Percentiles rank a stretch among this genome's conserved stretches.
Conservation (phyloP, 768 basidiomycete genomes). For the Amanita pallidorosea region DNA sequence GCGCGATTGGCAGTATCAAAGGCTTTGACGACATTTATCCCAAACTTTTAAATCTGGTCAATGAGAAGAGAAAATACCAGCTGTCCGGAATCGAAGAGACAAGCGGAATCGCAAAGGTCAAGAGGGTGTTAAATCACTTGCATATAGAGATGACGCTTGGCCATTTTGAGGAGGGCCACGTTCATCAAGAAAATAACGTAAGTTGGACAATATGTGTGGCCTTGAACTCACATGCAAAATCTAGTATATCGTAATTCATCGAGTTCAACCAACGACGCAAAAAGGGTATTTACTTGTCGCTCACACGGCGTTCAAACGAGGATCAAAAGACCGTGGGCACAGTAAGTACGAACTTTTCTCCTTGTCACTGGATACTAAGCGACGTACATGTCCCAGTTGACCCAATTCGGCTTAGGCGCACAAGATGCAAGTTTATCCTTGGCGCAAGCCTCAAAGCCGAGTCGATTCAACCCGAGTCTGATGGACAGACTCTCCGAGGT, state of each 20-base stretch:
- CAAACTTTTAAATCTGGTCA: slow-evolving; percentile 83
- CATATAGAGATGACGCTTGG: slow-evolving; percentile 89
- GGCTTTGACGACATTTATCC: slow-evolving; percentile 98
- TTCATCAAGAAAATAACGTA: slow-evolving; percentile 94
- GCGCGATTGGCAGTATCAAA: slow-evolving; percentile 87
- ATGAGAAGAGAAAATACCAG: slow-evolving; percentile 74
- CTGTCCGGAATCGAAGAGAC: slow-evolving; percentile 43
- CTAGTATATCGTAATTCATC: slow-evolving; percentile 89
- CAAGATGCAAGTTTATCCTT: slow-evolving; percentile 68
- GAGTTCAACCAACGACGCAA: slow-evolving; percentile 83
- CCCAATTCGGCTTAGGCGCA: slow-evolving; percentile 75
- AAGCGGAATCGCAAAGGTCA: slow-evolving; percentile 47
- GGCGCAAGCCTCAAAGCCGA: slow-evolving; percentile 67
- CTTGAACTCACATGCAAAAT: neutral
- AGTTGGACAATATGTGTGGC: slow-evolving; percentile 20
- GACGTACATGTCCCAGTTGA: slow-evolving; percentile 40
- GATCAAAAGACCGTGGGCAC: slow-evolving; percentile 67
- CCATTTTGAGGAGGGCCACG: slow-evolving; percentile 85
- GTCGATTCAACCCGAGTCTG: slow-evolving; percentile 43
- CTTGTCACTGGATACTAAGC: neutral
- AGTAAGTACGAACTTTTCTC: slow-evolving; percentile 36
- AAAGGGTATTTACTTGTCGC: slow-evolving; percentile 89
- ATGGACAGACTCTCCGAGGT: slow-evolving; percentile 51
- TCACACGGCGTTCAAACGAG: slow-evolving; percentile 86
- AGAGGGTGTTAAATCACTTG: slow-evolving; percentile 73